Conservation (phyloP, 2,329 filamentous ascomycete genomes). For the Epichloe sibirici region DNA sequence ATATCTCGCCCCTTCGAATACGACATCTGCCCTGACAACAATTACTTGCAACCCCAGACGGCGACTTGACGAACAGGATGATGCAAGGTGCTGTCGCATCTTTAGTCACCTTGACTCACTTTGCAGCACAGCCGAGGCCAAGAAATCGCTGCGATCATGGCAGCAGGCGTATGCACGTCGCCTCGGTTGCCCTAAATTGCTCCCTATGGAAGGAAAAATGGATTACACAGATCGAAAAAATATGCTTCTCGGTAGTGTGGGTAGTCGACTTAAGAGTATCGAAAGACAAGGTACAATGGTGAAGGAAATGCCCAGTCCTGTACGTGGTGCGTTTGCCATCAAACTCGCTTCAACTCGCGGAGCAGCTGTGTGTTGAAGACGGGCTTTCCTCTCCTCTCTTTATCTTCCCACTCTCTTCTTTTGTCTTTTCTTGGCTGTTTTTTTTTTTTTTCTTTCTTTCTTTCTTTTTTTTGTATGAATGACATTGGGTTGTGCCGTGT, state of each 20-base stretch:
- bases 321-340: constrained; percentile 6
- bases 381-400: neutral
- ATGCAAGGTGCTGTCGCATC: constrained; percentile 29
- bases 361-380: neutral
- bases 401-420: neutral
- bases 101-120: constrained; percentile 34
- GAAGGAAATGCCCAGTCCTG: constrained; percentile 4
- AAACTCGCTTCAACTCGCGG: neutral
- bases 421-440: no score
- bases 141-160: constrained; percentile 34
- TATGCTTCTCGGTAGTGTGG: neutral
- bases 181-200: constrained; percentile 23
- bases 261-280: constrained; percentile 2
- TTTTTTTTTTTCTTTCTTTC: neutral
- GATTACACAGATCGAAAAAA: constrained; percentile 10
- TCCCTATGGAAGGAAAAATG: constrained; percentile 26
- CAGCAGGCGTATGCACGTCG: constrained; percentile 36
- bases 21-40: constrained; percentile 19
- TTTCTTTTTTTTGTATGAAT: neutral
- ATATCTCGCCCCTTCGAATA: constrained; percentile 20
- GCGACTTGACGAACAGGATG: constrained; percentile 24
- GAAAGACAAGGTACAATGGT: constrained; percentile 12
- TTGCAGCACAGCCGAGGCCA: constrained; percentile 36
- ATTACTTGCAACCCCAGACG: constrained; percentile 10
- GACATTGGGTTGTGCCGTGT: neutral